Evolutionary conservation across 495 filamentous ascomycete species (phyloP).

Genomic region (Penicillium simplicissimum): DNA sequence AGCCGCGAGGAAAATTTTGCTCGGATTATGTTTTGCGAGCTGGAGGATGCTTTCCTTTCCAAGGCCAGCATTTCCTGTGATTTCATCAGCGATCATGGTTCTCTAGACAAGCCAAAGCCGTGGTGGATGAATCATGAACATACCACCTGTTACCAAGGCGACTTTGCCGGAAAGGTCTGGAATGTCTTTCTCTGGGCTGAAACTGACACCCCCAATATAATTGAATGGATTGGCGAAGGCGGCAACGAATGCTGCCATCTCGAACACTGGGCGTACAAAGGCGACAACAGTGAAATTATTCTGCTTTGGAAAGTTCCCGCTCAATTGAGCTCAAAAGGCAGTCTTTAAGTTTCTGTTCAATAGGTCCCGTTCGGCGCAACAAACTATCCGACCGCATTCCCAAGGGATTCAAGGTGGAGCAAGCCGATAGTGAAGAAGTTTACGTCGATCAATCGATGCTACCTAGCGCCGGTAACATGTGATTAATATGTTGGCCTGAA

Average conservation of each 20-base stretch:
- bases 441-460: too few relatives aligned
- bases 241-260: conserved; percentile 26
- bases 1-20: conserved; percentile 54
- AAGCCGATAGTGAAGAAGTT: too few relatives aligned
- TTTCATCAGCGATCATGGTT: background rate
- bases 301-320: background rate
- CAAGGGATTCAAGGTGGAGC: too few relatives aligned
- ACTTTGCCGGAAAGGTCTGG: conserved; percentile 53
- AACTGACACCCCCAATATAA: conserved; percentile 31
- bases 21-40: conserved; percentile 56
- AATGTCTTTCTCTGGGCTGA: conserved; percentile 51
- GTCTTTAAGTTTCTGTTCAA: too few relatives aligned
- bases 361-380: too few relatives aligned
- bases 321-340: too few relatives aligned
- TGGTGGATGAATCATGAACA: conserved; percentile 23
- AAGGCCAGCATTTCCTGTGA: conserved; percentile 56
- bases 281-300: background rate
- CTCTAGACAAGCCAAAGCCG: background rate
- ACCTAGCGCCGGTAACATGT: too few relatives aligned
- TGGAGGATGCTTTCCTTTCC: conserved; percentile 56
- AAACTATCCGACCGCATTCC: too few relatives aligned
- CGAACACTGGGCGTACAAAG: background rate
- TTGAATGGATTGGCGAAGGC: conserved; percentile 29
- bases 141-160: conserved; percentile 58
- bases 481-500: too few relatives aligned